A percentile compares a stretch with the other conserved stretches of the same genome.
Conservation (phyloP, 2,329 filamentous ascomycete genomes). For the Ilyonectria mors-panacis region DNA sequence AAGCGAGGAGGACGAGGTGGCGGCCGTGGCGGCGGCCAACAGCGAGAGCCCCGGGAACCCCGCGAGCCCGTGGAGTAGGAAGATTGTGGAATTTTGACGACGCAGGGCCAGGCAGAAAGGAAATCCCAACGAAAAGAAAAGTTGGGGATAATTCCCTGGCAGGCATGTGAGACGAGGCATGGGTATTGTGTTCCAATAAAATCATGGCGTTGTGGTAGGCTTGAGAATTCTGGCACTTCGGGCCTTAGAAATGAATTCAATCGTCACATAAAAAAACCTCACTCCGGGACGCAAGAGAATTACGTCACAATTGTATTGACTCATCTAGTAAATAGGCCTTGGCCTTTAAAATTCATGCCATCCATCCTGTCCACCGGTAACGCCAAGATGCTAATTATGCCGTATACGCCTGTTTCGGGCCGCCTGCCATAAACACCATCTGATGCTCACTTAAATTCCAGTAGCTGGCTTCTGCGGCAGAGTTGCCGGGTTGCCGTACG, state of each 20-base stretch:
- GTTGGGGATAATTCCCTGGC: slow-evolving; percentile 39
- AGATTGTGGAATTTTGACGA: slow-evolving; percentile 6
- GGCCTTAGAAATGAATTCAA: slow-evolving; percentile 55
- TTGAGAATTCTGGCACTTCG: slow-evolving; percentile 51
- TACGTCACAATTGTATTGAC: slow-evolving; percentile 49
- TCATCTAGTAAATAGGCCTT: slow-evolving; percentile 50
- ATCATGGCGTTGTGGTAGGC: slow-evolving; percentile 58
- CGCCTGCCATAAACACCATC: slow-evolving; percentile 47
- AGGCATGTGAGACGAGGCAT: slow-evolving; percentile 49
- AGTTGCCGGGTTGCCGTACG: slow-evolving; percentile 73
- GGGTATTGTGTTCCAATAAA: slow-evolving; percentile 54
- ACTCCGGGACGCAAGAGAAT: slow-evolving; percentile 31
- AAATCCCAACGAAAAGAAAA: slow-evolving; percentile 39
- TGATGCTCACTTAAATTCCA: slow-evolving; percentile 59
- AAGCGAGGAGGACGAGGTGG: slow-evolving; percentile 68
- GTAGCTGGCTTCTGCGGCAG: slow-evolving; percentile 72
- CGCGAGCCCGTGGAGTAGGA: slow-evolving; percentile 54
- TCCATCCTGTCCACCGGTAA: slow-evolving; percentile 56
- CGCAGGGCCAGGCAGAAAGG: slow-evolving; percentile 36
- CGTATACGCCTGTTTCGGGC: slow-evolving; percentile 52
- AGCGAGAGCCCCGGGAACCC: slow-evolving; percentile 63
- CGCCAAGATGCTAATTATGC: slow-evolving; percentile 58
- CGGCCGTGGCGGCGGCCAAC: slow-evolving; percentile 66
- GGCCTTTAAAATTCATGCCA: slow-evolving; percentile 50
- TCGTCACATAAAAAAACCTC: slow-evolving; percentile 48